phyloP scores from a whole-genome alignment of 2,329 filamentous ascomycete genomes.

The Alternaria ethzedia region DNA sequence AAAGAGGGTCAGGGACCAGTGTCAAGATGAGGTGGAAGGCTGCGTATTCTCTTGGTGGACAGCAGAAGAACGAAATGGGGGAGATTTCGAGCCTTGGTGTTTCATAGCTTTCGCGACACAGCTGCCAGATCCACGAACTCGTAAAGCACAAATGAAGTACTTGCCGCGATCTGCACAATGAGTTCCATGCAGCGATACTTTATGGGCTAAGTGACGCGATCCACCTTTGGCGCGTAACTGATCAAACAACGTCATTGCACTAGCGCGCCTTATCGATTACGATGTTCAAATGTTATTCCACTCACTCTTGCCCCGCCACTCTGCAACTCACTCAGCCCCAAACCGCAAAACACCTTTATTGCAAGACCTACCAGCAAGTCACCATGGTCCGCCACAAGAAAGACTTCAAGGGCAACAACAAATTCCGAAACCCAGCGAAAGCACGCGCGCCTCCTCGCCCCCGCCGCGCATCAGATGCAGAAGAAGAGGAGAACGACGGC shows the following conservation, averaged over 20 bases:
- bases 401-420: slow-evolving; percentile 77
- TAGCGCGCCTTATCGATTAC: slow-evolving; percentile 30
- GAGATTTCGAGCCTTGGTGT: slow-evolving; percentile 82
- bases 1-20: slow-evolving; percentile 73
- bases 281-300: slow-evolving; percentile 16
- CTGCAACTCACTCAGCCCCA: not conserved
- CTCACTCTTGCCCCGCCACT: slow-evolving; percentile 26
- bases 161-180: not conserved
- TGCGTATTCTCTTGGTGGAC: slow-evolving; percentile 73
- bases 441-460: slow-evolving; percentile 61
- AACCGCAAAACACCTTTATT: not conserved
- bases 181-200: not conserved
- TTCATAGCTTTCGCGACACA: slow-evolving; percentile 54
- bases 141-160: slow-evolving; percentile 1
- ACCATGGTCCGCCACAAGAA: slow-evolving; percentile 96
- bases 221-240: not conserved
- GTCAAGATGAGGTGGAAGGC: slow-evolving; percentile 92
- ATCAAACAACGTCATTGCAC: slow-evolving; percentile 18
- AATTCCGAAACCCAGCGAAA: slow-evolving; percentile 64
- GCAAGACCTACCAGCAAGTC: not conserved
- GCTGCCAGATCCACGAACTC: slow-evolving; percentile 5
- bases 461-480: slow-evolving; percentile 30
- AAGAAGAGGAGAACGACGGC: slow-evolving; percentile 29
- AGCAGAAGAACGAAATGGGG: slow-evolving; percentile 77
- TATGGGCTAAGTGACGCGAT: not conserved